Conservation (phyloP, 192 early-diverging fungal species). For the Coemansia sp. region DNA sequence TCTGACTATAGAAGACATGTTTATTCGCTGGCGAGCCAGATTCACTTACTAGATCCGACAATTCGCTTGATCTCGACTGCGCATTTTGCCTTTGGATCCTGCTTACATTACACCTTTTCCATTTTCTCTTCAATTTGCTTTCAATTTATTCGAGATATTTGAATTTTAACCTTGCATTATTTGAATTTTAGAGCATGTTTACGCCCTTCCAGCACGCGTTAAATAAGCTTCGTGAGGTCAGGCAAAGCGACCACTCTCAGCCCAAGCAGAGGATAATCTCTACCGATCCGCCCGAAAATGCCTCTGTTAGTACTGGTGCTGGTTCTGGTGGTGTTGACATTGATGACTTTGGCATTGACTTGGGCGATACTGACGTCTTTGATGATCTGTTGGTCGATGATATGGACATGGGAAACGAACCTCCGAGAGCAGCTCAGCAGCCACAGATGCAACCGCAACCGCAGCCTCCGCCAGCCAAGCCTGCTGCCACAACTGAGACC, state of each 20-base stretch:
- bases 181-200: slow-evolving; percentile 16
- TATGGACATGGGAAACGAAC: not conserved
- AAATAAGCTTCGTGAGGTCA: slow-evolving; percentile 35
- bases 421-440: not conserved
- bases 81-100: not conserved
- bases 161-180: not conserved
- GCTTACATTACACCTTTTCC: not conserved
- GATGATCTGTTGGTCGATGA: slow-evolving; percentile 17
- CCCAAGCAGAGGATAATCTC: slow-evolving; percentile 21
- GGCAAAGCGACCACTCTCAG: slow-evolving; percentile 19
- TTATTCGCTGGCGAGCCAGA: slow-evolving; percentile 21
- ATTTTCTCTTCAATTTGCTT: not conserved
- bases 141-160: not conserved
- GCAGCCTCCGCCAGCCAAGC: not conserved
- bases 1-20: slow-evolving; percentile 21
- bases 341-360: slow-evolving; percentile 21
- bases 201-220: slow-evolving; percentile 36
- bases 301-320: not conserved
- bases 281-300: not conserved
- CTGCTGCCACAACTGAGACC: not conserved
- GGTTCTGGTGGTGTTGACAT: not conserved
- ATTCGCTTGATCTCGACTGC: not conserved
- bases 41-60: not conserved
- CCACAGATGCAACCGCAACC: not conserved
- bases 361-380: slow-evolving; percentile 28